A percentile compares a stretch with the other conserved stretches of the same genome.
These are phyloP conservation scores for Aspergillus sclerotioniger DNA, from an alignment of 495 filamentous ascomycete genomes.

Conservation along the genomic window DNA sequence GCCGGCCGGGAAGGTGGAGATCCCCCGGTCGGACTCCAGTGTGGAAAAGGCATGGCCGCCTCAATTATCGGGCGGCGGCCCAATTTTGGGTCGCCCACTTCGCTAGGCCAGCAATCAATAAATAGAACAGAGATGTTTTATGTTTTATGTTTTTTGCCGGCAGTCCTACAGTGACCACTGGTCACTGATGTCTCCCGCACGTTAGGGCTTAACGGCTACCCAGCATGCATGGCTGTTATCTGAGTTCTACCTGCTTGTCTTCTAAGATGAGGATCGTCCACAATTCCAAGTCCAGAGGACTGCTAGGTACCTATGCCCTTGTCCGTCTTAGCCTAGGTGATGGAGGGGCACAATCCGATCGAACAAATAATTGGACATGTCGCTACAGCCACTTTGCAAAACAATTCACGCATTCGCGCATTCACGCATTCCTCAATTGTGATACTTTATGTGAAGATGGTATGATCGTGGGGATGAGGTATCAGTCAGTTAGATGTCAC, in stretches of 20 bases:
- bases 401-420: too few relatives aligned
- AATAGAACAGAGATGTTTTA: background rate
- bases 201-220: background rate
- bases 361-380: too few relatives aligned
- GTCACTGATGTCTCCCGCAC: background rate
- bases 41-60: background rate
- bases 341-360: too few relatives aligned
- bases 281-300: background rate
- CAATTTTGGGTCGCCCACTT: background rate
- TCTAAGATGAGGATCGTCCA: background rate
- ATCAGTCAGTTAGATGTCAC: too few relatives aligned
- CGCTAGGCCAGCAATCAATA: background rate
- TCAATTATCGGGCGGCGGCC: background rate
- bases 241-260: background rate
- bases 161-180: too few relatives aligned
- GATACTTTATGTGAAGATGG: too few relatives aligned
- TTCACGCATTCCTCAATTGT: too few relatives aligned
- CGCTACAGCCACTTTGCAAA: too few relatives aligned
- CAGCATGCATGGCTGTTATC: background rate
- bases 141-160: too few relatives aligned
- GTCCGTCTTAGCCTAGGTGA: too few relatives aligned
- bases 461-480: too few relatives aligned
- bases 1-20: background rate
- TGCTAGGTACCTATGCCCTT: too few relatives aligned
- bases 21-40: background rate